phyloP scores from a whole-genome alignment of 2,329 filamentous ascomycete species.

The Aspergillus eucalypticola region DNA sequence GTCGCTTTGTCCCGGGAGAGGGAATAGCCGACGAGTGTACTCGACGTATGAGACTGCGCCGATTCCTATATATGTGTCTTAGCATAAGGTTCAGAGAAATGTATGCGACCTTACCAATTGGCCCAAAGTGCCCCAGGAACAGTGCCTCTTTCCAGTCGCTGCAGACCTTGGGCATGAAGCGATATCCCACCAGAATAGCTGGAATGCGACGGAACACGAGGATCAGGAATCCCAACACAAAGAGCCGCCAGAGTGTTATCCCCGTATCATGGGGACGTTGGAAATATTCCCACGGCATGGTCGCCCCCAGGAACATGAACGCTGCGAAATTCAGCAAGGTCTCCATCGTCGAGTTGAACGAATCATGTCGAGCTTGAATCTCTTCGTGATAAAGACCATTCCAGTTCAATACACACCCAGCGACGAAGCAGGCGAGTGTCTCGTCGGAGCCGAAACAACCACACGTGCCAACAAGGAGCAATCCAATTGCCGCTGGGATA shows the following conservation, averaged over 20 bases:
- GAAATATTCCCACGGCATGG: conserved; percentile 59
- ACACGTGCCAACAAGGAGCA: conserved; percentile 60
- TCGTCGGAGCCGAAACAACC: conserved; percentile 62
- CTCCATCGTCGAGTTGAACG: conserved; percentile 61
- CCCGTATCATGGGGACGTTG: conserved; percentile 55
- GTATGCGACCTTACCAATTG: conserved; percentile 37
- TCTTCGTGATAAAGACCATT: conserved; percentile 61
- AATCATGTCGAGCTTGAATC: conserved; percentile 58
- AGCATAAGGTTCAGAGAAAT: neutral
- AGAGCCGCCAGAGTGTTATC: conserved; percentile 53
- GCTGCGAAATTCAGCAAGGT: conserved; percentile 61
- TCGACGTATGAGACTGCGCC: conserved; percentile 51
- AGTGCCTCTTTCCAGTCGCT: conserved; percentile 60
- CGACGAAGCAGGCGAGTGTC: conserved; percentile 61
- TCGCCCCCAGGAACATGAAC: conserved; percentile 61
- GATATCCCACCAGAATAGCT: conserved; percentile 56
- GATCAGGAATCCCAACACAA: conserved; percentile 56
- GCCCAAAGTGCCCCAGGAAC: conserved; percentile 60
- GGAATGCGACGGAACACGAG: conserved; percentile 60
- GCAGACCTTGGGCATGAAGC: conserved; percentile 55
- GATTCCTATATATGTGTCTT: conserved; percentile 33
- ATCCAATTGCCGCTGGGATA: conserved; percentile 54
- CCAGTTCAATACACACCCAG: conserved; percentile 63
- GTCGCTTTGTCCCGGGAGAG: conserved; percentile 41
- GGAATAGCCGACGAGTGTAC: conserved; percentile 47